Evolutionary conservation across 1,284 basidiomycete genomes (phyloP).

Genomic region (Ceratobasidium sp.): DNA sequence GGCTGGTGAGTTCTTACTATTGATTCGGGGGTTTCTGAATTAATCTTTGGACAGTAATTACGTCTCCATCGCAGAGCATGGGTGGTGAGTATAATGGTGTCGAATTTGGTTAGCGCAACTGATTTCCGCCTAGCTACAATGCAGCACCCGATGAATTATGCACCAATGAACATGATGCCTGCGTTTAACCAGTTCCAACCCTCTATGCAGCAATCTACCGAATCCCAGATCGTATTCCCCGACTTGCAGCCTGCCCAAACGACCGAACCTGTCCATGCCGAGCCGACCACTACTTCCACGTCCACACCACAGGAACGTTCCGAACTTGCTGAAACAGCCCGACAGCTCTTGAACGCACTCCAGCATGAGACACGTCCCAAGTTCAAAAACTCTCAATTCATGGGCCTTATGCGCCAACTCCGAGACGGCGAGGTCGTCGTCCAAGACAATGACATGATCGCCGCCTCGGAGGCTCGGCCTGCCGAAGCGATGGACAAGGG

Average conservation of each 20-base stretch:
- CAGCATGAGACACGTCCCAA: constrained; percentile 56
- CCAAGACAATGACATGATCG: constrained; percentile 79
- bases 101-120: background rate
- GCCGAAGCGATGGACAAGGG: constrained; percentile 47
- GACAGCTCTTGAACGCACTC: constrained; percentile 24
- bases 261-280: background rate
- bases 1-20: constrained; percentile 21
- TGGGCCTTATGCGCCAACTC: constrained; percentile 85
- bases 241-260: constrained; percentile 11
- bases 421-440: constrained; percentile 85
- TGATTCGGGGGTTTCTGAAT: background rate
- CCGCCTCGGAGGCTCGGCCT: constrained; percentile 35
- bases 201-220: background rate
- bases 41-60: background rate
- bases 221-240: constrained; percentile 25
- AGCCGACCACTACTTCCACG: background rate
- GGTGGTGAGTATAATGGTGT: background rate
- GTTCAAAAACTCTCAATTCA: constrained; percentile 87
- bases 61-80: background rate
- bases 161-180: constrained; percentile 19
- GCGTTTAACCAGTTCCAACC: background rate
- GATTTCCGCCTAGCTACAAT: background rate
- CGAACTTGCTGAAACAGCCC: constrained; percentile 28
- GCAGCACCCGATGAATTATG: constrained; percentile 5
- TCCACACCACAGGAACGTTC: constrained; percentile 8